phyloP scores from a whole-genome alignment of 2,329 filamentous ascomycete species.

The Alternaria sp. region DNA sequence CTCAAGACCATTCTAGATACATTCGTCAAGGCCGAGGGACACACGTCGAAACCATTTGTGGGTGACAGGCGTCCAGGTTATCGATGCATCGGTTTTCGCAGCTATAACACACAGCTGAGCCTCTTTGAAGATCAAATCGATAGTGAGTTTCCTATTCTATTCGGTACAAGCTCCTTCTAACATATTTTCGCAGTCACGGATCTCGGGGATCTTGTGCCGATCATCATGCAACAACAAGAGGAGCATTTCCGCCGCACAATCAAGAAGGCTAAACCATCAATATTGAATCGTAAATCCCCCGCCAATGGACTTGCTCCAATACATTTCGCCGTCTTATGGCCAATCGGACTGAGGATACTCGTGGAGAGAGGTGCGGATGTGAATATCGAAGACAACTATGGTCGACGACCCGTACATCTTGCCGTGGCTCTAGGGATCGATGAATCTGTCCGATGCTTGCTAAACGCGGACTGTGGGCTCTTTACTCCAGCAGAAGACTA shows the following conservation, averaged over 20 bases:
- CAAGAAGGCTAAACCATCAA: background rate
- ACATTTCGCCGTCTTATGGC: background rate
- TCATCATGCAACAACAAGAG: background rate
- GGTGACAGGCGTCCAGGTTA: rapidly evolving
- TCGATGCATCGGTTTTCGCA: rapidly evolving
- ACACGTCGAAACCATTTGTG: background rate
- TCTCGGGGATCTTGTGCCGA: background rate
- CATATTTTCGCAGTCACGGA: background rate
- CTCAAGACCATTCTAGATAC: background rate
- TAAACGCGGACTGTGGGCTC: background rate
- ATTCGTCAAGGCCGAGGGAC: background rate
- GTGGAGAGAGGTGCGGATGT: background rate
- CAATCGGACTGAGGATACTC: background rate
- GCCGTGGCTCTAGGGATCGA: background rate
- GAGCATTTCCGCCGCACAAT: background rate
- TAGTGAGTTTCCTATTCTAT: background rate
- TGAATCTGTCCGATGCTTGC: background rate
- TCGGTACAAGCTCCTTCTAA: rapidly evolving
- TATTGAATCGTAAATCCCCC: background rate
- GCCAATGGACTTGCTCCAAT: background rate
- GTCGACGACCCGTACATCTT: background rate
- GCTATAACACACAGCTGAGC: rapidly evolving
- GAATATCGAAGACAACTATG: background rate
- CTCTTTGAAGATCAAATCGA: background rate
- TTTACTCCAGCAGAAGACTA: background rate